A percentile compares a stretch with the other conserved stretches of the same genome.
These are phyloP conservation scores for Leccinum boreale DNA, from an alignment of 768 basidiomycete genomes.

Conservation along the genomic window DNA sequence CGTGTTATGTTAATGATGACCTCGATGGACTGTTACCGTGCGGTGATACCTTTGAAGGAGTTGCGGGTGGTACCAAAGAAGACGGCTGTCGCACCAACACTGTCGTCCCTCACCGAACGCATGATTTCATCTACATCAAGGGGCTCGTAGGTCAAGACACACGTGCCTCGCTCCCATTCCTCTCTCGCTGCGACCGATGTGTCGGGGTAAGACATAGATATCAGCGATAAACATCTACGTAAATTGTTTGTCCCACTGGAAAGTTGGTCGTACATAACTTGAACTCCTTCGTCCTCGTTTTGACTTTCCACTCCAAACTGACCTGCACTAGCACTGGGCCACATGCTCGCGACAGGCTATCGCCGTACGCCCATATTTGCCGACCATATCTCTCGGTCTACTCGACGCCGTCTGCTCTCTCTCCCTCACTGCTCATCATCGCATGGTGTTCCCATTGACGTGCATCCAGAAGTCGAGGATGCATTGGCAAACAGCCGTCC, in stretches of 20 bases:
- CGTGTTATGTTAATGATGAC: conserved; percentile 6
- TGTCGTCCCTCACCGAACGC: conserved; percentile 57
- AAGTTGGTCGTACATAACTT: not conserved
- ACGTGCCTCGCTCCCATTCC: conserved; percentile 28
- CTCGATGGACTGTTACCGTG: not conserved
- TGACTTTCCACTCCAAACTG: not conserved
- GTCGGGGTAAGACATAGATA: conserved; percentile 22
- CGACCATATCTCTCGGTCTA: conserved; percentile 1
- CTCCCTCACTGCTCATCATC: not conserved
- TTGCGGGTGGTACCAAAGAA: conserved; percentile 88
- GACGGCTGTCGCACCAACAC: conserved; percentile 67
- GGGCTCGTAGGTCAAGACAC: conserved; percentile 53
- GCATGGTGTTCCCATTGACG: conserved; percentile 47
- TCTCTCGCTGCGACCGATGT: conserved; percentile 27
- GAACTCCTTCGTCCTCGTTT: not conserved
- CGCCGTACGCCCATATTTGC: not conserved
- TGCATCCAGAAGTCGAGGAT: conserved; percentile 81
- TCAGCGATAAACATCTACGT: not conserved
- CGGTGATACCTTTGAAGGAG: conserved; percentile 66
- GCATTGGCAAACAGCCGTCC: conserved; percentile 64
- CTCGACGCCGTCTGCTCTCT: conserved; percentile 6
- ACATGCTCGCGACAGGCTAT: conserved; percentile 16
- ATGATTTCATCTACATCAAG: conserved; percentile 60
- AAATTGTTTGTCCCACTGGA: not conserved
- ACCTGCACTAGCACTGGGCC: not conserved